Conservation (phyloP, 2,329 filamentous ascomycete genomes). For the Fusarium nygamai region DNA sequence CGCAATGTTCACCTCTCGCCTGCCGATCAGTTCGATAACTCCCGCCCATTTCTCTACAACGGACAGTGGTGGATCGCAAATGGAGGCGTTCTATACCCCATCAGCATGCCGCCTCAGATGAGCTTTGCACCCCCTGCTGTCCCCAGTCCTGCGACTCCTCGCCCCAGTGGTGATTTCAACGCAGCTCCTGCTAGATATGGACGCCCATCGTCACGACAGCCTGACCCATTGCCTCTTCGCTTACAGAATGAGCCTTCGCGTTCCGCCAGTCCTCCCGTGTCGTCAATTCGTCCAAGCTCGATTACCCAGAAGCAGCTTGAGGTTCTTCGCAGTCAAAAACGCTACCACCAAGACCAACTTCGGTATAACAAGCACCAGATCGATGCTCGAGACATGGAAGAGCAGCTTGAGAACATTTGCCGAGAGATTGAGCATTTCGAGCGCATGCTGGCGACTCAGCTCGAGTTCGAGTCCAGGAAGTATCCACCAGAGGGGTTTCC, state of each 20-base stretch:
- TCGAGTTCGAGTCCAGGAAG: slow-evolving; percentile 56
- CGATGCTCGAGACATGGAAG: slow-evolving; percentile 63
- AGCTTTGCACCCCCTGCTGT: slow-evolving; percentile 42
- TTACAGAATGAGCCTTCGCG: not conserved
- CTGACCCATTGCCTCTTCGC: slow-evolving; percentile 1
- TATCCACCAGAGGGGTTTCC: slow-evolving; percentile 52
- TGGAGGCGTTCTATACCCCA: slow-evolving; percentile 40
- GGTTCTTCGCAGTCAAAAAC: slow-evolving; percentile 61
- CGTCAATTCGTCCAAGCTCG: slow-evolving; percentile 70
- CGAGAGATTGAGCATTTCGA: slow-evolving; percentile 62
- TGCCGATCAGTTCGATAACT: slow-evolving; percentile 58
- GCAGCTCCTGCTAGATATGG: not conserved
- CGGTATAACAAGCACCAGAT: slow-evolving; percentile 71
- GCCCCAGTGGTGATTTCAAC: slow-evolving; percentile 1
- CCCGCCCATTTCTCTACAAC: slow-evolving; percentile 56
- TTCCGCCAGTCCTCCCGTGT: slow-evolving; percentile 55
- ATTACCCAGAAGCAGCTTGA: slow-evolving; percentile 69
- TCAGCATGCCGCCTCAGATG: slow-evolving; percentile 23
- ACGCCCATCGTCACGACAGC: slow-evolving; percentile 6
- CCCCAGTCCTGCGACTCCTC: slow-evolving; percentile 23
- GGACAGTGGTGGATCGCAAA: slow-evolving; percentile 56
- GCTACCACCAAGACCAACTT: slow-evolving; percentile 66
- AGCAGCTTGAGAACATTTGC: slow-evolving; percentile 53
- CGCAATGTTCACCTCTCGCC: slow-evolving; percentile 50
- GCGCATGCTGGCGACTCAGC: slow-evolving; percentile 55